phyloP scores from a whole-genome alignment of 2,329 filamentous ascomycete genomes.

The Dendrostoma leiphaemia region DNA sequence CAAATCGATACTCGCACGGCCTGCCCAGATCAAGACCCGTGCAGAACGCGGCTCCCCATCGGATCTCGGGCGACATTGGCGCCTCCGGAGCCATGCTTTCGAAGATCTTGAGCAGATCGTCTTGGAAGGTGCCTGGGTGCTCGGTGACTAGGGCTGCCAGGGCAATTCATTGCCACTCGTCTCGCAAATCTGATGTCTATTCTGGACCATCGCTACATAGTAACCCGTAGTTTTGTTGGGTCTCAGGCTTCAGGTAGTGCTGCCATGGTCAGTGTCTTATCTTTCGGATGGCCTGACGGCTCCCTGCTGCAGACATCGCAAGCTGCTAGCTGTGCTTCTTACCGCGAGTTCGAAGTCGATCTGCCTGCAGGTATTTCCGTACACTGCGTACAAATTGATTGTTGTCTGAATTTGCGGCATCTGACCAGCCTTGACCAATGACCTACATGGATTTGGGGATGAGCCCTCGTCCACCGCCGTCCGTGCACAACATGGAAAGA shows the following conservation, averaged over 20 bases:
- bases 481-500: slow-evolving; percentile 13
- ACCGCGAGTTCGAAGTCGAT: neutral
- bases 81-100: neutral
- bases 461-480: slow-evolving; percentile 6
- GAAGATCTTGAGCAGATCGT: neutral
- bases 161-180: slow-evolving; percentile 10
- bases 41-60: neutral
- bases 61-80: neutral
- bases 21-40: neutral
- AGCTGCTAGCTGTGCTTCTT: neutral
- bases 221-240: neutral
- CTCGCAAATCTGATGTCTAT: slow-evolving; percentile 10
- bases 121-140: neutral
- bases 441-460: slow-evolving; percentile 6
- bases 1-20: slow-evolving; percentile 7
- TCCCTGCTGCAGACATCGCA: neutral
- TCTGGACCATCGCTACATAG: neutral
- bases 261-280: no score
- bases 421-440: neutral
- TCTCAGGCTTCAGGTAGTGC: neutral
- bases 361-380: neutral
- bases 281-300: no score
- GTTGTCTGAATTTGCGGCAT: slow-evolving; percentile 14
- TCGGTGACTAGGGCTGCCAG: neutral
- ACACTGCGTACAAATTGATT: slow-evolving; percentile 3